Evolutionary conservation across 2,329 filamentous ascomycete genomes (phyloP).

Genomic region (Exserohilum turcica): DNA sequence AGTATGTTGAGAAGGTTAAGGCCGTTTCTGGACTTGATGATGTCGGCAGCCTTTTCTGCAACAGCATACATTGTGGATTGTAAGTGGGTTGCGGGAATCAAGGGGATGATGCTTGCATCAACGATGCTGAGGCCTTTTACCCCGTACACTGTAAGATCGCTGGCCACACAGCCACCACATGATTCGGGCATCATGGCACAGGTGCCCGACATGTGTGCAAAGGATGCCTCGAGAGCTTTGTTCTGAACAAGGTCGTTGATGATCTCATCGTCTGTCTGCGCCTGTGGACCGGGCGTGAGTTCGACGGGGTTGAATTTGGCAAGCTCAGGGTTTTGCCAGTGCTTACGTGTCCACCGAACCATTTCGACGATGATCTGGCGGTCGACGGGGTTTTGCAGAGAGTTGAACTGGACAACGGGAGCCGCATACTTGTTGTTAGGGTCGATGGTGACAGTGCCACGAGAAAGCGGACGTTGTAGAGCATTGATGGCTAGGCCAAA

Average conservation of each 20-base stretch:
- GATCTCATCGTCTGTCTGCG: conserved; percentile 35
- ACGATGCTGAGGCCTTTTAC: conserved; percentile 35
- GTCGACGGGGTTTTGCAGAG: conserved; percentile 47
- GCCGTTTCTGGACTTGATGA: conserved; percentile 31
- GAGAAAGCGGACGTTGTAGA: conserved; percentile 33
- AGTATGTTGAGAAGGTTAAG: not conserved
- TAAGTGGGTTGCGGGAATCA: conserved; percentile 37
- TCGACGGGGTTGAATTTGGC: conserved; percentile 41
- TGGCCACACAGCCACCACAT: conserved; percentile 34
- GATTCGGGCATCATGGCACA: conserved; percentile 38
- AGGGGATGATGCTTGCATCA: conserved; percentile 39
- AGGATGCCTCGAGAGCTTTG: conserved; percentile 23
- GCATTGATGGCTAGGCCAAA: conserved; percentile 30
- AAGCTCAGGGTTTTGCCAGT: conserved; percentile 41
- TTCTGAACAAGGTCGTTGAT: conserved; percentile 19
- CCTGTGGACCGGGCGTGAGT: conserved; percentile 28
- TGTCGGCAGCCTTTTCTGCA: conserved; percentile 40
- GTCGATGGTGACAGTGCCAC: conserved; percentile 48
- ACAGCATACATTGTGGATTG: conserved; percentile 41
- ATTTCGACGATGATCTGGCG: conserved; percentile 41
- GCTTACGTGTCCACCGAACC: conserved; percentile 43
- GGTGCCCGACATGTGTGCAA: conserved; percentile 35
- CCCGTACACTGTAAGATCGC: conserved; percentile 32
- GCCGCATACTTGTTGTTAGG: conserved; percentile 38
- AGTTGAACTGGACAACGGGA: conserved; percentile 43